phyloP scores from a whole-genome alignment of 2,329 filamentous ascomycete species.

The Penicillium sp. region DNA sequence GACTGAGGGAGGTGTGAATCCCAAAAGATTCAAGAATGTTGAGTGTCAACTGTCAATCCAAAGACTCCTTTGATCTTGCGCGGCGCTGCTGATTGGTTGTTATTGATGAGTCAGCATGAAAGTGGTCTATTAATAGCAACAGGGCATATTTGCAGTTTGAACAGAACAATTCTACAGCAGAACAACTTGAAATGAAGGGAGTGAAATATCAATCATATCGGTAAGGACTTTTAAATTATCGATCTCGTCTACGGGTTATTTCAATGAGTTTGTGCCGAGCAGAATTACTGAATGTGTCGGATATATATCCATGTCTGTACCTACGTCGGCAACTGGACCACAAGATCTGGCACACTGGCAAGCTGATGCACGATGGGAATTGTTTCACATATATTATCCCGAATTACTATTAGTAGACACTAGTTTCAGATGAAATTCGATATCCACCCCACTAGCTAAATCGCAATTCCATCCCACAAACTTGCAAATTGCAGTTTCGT shows the following conservation, averaged over 20 bases:
- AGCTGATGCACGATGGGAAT: no score
- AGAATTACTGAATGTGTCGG: no score
- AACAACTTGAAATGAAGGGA: no score
- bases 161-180: no score
- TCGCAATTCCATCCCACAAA: slow-evolving; percentile 4
- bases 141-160: neutral
- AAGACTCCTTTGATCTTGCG: neutral
- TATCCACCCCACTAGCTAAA: neutral
- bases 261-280: no score
- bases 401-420: no score
- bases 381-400: no score
- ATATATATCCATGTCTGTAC: no score
- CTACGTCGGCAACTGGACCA: no score
- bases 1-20: neutral
- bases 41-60: neutral
- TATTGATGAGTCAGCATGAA: neutral
- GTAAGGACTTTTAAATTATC: no score
- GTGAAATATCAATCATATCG: neutral
- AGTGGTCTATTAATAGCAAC: neutral
- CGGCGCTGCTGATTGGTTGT: neutral
- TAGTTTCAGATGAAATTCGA: neutral
- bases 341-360: no score
- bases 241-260: no score
- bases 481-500: slow-evolving; percentile 3
- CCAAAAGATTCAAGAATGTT: neutral